Conservation (phyloP, 2,329 filamentous ascomycete species). For the Alternaria infectoria region DNA sequence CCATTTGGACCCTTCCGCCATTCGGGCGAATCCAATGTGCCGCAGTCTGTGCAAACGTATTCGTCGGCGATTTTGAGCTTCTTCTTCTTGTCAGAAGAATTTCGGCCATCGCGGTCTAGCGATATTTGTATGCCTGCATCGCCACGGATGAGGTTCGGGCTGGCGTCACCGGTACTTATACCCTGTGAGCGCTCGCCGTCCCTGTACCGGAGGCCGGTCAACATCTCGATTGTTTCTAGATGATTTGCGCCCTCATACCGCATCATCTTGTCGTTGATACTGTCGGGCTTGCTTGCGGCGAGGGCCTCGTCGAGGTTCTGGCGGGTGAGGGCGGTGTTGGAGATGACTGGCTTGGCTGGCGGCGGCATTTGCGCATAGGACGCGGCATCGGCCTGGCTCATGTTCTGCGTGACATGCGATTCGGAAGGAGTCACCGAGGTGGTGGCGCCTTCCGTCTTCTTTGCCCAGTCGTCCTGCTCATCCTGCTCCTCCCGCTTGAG, state of each 20-base stretch:
- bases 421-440: conserved; percentile 52
- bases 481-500: conserved; percentile 85
- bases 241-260: conserved; percentile 76
- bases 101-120: conserved; percentile 74
- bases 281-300: conserved; percentile 71
- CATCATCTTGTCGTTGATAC: conserved; percentile 83
- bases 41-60: conserved; percentile 95
- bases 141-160: conserved; percentile 80
- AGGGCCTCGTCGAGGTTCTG: conserved; percentile 79
- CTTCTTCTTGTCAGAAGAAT: conserved; percentile 78
- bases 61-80: conserved; percentile 83
- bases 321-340: conserved; percentile 74
- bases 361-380: conserved; percentile 67
- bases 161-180: conserved; percentile 84
- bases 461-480: conserved; percentile 71
- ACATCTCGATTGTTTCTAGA: conserved; percentile 88
- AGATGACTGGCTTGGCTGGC: conserved; percentile 66
- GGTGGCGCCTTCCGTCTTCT: conserved; percentile 58
- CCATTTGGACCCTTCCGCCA: conserved; percentile 94
- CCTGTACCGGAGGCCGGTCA: conserved; percentile 85
- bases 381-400: conserved; percentile 40
- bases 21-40: conserved; percentile 91
- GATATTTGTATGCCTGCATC: conserved; percentile 87
- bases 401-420: conserved; percentile 48
- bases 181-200: conserved; percentile 88